Evolutionary conservation across 257 asterid genomes (phyloP), one percentile per base, ranked within the genome.

Genomic region (Solanum infundibuliforme): DNA sequence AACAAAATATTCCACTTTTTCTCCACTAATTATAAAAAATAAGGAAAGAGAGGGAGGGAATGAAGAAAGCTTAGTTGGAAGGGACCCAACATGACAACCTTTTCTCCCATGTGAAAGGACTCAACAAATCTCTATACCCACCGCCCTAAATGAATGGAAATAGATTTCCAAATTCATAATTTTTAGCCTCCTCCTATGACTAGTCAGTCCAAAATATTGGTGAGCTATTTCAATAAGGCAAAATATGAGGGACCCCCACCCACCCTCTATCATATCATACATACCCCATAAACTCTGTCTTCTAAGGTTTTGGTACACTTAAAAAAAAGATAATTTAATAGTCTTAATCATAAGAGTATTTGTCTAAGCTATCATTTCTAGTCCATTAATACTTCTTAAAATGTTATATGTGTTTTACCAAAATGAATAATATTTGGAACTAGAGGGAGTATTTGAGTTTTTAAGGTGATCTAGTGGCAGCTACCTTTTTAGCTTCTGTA

Each of bases 31-130:
- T 58, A 77, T 41, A 41, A 5, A 32, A 29, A 29, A 48, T 71
- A 69, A 38, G 38, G 48, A 68, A 83, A 38, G 60, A 25, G 43
- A 34, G 66, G 83, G 66, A 58, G 1, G 73, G 84, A 86, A 77
- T 82, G 89, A 87, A 90, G 90, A 91, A 91, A 87, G 90, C 87
- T 92, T 92, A 93, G 93, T 87, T 89, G 94, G 92, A 43, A 75
- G 89, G 90, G 93, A 92, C 84, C 96, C 94, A 87, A 92, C 92
- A 83, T 55, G 87, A 32, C 34, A 82, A 74, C 32, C 91, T 87
- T 88, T 93, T 87, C 88, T 89, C 94, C 94, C 91, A 92, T 94
- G 94, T 92, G 90, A 87, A 91, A 83, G 91, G 91, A 36, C 87
- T 71, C 89, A 72, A 84, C 77, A 65, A 83, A 36, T 84, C 34